Evolutionary conservation across 257 asterid species (phyloP), one percentile per base, ranked within the genome.

Genomic region (Rauvolfia tetraphylla): DNA sequence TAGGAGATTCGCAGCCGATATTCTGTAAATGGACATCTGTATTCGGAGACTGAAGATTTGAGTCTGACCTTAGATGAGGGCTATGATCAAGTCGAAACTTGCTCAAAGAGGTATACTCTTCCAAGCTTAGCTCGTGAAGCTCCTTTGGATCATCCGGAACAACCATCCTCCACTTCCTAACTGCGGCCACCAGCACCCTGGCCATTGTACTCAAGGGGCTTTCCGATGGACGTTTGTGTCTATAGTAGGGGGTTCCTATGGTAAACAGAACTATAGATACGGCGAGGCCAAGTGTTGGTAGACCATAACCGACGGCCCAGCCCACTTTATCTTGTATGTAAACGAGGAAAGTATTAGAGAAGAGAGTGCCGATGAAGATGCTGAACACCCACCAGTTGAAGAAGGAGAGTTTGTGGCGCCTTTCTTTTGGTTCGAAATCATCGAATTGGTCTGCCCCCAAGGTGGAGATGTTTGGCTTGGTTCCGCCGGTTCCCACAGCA

Each of bases 331-430:
- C 97, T 76, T 92, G 97, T 17, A 92, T 87, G 62, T 92, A 92
- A 4, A 92, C 92, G 33, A 92, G 88, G 25, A 87, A 86, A 0
- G 95, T 90, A 71, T 90, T 87, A 53, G 95, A 94, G 76, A 92
- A 89, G 3, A 92, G 83, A 18, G 93, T 92, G 5, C 96, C 97
- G 0, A 90, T 49, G 38, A 89, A 90, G n/a, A 92, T 92, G 71
- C 96, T 85, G 39, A 92, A 92, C 93, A 89, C 85, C 96, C 96
- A 92, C 97, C 98, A 92, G 38, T 92, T 92, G 87, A 92, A 92
- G 88, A 90, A 92, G 31, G 97, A 90, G 11, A 90, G 89, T 63
- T 90, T 90, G 38, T 89, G 91, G 18, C 84, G 82, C 68, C 89
- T 92, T 71, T 90, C 97, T 57, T 86, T 92, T 0, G 94, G 87